Evolutionary conservation across 2,329 filamentous ascomycete species (phyloP).

Genomic region (Corniculantispora saksenae): DNA sequence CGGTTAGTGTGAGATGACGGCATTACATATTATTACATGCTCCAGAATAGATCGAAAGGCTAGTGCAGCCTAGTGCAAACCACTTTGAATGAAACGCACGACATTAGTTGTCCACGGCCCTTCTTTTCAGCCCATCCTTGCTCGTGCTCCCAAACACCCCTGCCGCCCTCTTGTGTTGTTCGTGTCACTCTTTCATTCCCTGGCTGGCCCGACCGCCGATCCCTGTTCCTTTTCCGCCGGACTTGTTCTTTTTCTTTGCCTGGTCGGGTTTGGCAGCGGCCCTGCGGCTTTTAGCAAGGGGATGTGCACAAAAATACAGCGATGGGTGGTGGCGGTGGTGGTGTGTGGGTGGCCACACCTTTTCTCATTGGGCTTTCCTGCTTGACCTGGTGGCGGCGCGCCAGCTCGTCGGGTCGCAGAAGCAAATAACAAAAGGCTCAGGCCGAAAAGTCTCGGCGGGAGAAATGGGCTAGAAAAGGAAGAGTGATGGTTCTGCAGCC

Average conservation of each 20-base stretch:
- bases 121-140: background rate
- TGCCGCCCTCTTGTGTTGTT: too few species aligned
- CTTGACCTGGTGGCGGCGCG: background rate
- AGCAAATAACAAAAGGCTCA: constrained; percentile 4
- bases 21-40: background rate
- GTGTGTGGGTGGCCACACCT: background rate
- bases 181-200: too few species aligned
- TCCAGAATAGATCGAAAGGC: constrained; percentile 6
- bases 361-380: background rate
- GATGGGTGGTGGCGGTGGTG: background rate
- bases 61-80: background rate
- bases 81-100: constrained; percentile 3
- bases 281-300: background rate
- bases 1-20: constrained; percentile 7
- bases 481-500: background rate
- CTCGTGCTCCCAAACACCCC: background rate
- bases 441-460: constrained; percentile 14
- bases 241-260: background rate
- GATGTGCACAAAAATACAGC: background rate
- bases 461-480: too few species aligned
- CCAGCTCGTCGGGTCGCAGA: constrained; percentile 8
- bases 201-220: background rate
- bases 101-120: background rate
- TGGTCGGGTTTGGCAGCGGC: too few species aligned
- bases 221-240: background rate